Evolutionary conservation across 345 rosid genomes (phyloP), one percentile per base, ranked within the genome.

Genomic region (Streptanthus diversifolius): DNA sequence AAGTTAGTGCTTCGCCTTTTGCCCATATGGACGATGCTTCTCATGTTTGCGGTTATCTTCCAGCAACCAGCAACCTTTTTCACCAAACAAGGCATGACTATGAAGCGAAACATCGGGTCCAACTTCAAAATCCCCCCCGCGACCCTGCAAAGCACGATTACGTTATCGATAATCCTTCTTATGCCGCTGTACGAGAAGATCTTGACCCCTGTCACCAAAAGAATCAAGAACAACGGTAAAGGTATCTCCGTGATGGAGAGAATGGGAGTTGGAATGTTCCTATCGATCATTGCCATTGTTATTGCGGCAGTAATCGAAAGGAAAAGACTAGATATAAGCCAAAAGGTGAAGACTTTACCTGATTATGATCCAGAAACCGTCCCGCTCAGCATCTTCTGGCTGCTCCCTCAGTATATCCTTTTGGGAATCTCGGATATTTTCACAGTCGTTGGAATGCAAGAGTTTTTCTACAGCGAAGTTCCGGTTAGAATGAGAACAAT

Each of bases 371-470:
- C 96, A 0, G 58, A 61, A 43, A 68, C 64, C 3, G 19, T 75
- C 48, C 82, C 85, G 0, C 15, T 89, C 6, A 88, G 89, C 86
- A 93, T 93, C 70, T 84, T 89, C 43, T 91, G 96, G 88, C 36
- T 93, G 79, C 82, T 93, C 1, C 98, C 98, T 2, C 98, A 93
- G 48, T 93, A 93, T 82, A 82, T 93, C 27, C 80, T 93, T 12
- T 35, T 93, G 35, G 98, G 98, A 11, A 80, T 91, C 40, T 85
- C 97, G 3, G 99, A 95, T 73, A 85, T 95, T 1, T 95, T 95
- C 77, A 95, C 99, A 0, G 98, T 93, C 8, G 93, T 93, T 15
- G 98, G 98, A 8, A 91, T 93, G 98, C 98, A 93, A 63, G 98
- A 93, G 81, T 93, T 91, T 77, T 93, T 93, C 73, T 93, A 93